Base-by-base conservation (phyloP, 768 basidiomycete genomes). In the Nidularia sp. region DNA sequence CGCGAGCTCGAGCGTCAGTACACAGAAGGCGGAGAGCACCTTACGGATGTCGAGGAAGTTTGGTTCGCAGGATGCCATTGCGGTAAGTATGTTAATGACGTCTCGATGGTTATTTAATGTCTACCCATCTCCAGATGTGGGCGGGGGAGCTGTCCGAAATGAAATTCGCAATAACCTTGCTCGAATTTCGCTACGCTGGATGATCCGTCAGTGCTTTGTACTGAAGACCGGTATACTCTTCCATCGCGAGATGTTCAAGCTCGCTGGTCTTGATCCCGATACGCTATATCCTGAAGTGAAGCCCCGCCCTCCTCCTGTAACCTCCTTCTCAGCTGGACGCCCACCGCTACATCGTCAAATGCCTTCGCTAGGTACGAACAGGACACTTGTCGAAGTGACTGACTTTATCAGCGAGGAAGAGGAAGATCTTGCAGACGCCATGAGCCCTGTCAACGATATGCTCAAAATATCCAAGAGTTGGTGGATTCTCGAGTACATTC, bases 21-120 rank as follows among this genome's bases (percentile, higher is more conserved):
- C 48, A 64, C 72, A 4, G 55, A 67, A 18, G 61, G 56, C 13
- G 62, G 66, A 3, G 64, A 67, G 22, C 58, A 63, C 13, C 43
- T 62, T 48, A 90, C 88, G 0, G 69, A 90, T 53, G 80, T 88
- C 3, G 74, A 80, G 45, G 88, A 92, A 58, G 90, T 92, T 1
- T 91, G 90, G 89, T 92, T 91, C 58, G 66, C 87, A 3, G 89
- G 89, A 0, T 81, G 77, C 57, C 88, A 90, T 56, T 80, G 79
- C 45, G 87, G 88, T 87, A 57, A 31, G 76, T 25, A 32, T 4
- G 32, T 48, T 36, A 10, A 22, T 18, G 25, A 45, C 1, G 22
- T 15, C 10, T 46, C 45, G 29, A 13, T 18, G 2, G 22, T 6
- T 29, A 12, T 13, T 41, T 5, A n/a, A 46, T 50, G 32, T 52